These are phyloP conservation scores for Cucumis variabilis DNA, from an alignment of 331 rosid species.

Conservation along the genomic window DNA sequence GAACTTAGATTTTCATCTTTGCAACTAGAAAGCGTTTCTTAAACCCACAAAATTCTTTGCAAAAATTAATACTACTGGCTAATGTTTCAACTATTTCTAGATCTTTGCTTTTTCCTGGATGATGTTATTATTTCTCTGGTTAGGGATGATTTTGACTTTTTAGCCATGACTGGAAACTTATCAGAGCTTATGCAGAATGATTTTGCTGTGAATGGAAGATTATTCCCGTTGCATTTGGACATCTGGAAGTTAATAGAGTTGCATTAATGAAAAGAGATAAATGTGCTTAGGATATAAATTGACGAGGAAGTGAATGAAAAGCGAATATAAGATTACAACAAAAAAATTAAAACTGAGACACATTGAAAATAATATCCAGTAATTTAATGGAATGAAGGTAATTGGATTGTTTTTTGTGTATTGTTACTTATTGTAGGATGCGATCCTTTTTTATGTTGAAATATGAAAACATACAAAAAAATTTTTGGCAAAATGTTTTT, in stretches of 20 bases:
- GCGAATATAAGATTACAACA: too few species aligned
- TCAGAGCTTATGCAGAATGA: neutral
- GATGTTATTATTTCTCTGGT: slow-evolving; percentile 13
- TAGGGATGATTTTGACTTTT: slow-evolving; percentile 8
- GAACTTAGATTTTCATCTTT: neutral
- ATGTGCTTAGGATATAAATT: too few species aligned
- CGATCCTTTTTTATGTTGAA: neutral
- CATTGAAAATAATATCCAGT: neutral
- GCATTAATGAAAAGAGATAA: too few species aligned
- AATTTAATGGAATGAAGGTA: slow-evolving; percentile 2
- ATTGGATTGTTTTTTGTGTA: neutral
- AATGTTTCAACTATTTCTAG: slow-evolving; percentile 1
- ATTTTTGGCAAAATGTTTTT: neutral
- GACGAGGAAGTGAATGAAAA: neutral
- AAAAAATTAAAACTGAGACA: neutral
- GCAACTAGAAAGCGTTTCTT: neutral
- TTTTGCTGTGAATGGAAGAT: slow-evolving; percentile 18
- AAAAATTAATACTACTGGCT: neutral
- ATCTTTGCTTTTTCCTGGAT: slow-evolving; percentile 7
- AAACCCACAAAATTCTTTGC: neutral
- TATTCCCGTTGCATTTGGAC: slow-evolving; percentile 8
- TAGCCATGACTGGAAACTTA: neutral
- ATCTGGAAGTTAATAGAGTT: too few species aligned
- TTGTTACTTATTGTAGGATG: neutral
- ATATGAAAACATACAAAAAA: neutral